A percentile compares a stretch with the other conserved stretches of the same genome.
Evolutionary conservation across 148 eudicot genomes (phyloP).

Genomic region (Vaccinium vitisidaea): DNA sequence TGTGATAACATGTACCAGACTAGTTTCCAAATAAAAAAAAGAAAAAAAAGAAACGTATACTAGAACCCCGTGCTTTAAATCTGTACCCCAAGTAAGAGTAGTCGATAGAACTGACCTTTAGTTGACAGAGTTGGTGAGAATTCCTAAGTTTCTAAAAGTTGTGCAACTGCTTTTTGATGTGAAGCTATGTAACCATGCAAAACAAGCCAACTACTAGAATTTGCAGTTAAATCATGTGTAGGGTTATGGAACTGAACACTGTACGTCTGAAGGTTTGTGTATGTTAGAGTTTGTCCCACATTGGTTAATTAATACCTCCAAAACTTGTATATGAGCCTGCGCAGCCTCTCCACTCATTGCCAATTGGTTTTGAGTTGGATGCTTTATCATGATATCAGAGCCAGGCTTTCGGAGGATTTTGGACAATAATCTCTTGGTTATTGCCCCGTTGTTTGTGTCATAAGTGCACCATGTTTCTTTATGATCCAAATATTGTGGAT

Average conservation of each 20-base stretch:
- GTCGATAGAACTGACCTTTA: background rate
- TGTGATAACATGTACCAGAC: background rate
- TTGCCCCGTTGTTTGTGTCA: no score
- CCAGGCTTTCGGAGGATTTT: no score
- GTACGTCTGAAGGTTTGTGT: background rate
- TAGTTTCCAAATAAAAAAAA: no score
- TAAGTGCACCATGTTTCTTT: no score
- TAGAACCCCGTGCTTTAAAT: background rate
- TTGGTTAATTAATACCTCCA: no score
- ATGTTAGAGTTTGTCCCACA: no score
- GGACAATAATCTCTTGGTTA: no score
- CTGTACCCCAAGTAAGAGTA: background rate
- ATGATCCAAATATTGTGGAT: no score
- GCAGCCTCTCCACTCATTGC: no score
- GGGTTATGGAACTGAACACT: background rate
- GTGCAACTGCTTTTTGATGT: background rate
- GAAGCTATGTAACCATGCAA: background rate
- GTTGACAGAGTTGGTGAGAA: background rate
- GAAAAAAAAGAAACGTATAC: background rate
- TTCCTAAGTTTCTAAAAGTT: background rate
- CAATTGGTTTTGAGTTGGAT: no score
- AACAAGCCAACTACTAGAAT: background rate
- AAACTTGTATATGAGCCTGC: no score
- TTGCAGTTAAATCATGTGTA: background rate
- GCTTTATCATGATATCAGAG: no score